Evolutionary conservation across 2,329 filamentous ascomycete species (phyloP), one percentile per base, ranked within the genome.

Genomic region (Colletotrichum costaricense): DNA sequence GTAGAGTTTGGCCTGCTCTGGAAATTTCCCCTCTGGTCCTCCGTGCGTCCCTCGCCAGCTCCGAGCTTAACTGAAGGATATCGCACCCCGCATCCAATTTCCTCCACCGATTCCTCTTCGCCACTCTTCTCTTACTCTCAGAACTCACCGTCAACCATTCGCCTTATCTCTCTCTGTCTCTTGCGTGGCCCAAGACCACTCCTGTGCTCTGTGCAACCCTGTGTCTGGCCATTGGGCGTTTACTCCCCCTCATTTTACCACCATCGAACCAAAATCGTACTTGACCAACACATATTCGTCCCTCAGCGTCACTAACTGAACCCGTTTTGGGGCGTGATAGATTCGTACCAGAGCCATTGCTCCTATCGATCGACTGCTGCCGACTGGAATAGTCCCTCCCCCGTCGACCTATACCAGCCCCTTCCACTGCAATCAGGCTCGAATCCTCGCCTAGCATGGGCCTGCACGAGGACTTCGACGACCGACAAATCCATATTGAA

Each of bases 391-490:
- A 74, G 72, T 63, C 72, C 72, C 74, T 75, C 74, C 74, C 76
- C 78, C 75, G 75, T 38, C 63, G 62, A 73, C 54, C 56, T 73
- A 73, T 72, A 72, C 56, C 56, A 69, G 33, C 70, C 65, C 49
- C 57, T 55, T 58, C 60, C 54, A 59, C 49, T 52, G 66, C 49
- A 72, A 24, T 60, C 24, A 63, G 68, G 63, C 67, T 73, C 71
- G 71, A 72, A 81, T 81, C 80, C 81, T 90, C 86, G 90, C 90
- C 90, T 92, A 91, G 89, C 89, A 92, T 93, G 90, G 90, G 89
- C 88, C 84, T 88, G 85, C 85, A 85, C 81, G 88, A 87, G 82
- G 91, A 92, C 76, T 93, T 92, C 85, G 89, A 92, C 88, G 91
- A 92, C 83, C 90, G 90, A 90, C 86, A 92, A 83, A 88, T 83